Evolutionary conservation across 2,329 filamentous ascomycete species (phyloP), one percentile per base, ranked within the genome.

Genomic region (Penicillium sp.): DNA sequence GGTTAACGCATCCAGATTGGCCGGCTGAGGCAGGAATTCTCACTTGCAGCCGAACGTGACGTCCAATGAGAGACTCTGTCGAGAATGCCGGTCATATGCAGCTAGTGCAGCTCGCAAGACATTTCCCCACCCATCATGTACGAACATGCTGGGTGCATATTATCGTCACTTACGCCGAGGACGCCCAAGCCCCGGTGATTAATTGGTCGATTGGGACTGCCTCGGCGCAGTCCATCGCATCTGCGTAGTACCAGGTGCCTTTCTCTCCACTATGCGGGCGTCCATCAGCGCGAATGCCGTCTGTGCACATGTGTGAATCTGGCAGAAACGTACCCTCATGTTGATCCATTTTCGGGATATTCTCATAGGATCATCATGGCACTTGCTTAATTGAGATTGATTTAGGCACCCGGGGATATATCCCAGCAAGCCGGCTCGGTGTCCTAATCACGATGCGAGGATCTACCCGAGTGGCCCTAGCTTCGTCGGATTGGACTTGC

Each of bases 21-120:
- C 41, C 46, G 17, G 23, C 39, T 13, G 21, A 20, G 16, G 32
- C 38, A 53, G 47, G 41, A 47, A 51, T 47, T 42, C 48, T 60
- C 51, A 54, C 47, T 39, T 43, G 50, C 45, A 50, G 54, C 45
- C 49, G 35, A 46, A 30, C 31, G 13, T 40, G 20, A 42, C 37
- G 36, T 46, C 60, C 60, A 64, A 61, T 63, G 37, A 41, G 39
- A 36, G 30, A 15, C 30, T 28, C 45, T 38, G 42, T 35, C 48
- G 28, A 33, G 53, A 46, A 44, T 51, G 36, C 44, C 41, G 32
- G 41, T 43, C 39, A 53, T 53, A 58, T 63, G 61, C 58, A 58
- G 46, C 58, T 61, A 63, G 45, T n/a, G n/a, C n/a, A n/a, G n/a
- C n/a, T n/a, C n/a, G 6, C 25, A 39, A 36, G 16, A 36, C 38